Evolutionary conservation across 2,329 filamentous ascomycete species (phyloP).

Genomic region (Sclerotiophoma versabilis): DNA sequence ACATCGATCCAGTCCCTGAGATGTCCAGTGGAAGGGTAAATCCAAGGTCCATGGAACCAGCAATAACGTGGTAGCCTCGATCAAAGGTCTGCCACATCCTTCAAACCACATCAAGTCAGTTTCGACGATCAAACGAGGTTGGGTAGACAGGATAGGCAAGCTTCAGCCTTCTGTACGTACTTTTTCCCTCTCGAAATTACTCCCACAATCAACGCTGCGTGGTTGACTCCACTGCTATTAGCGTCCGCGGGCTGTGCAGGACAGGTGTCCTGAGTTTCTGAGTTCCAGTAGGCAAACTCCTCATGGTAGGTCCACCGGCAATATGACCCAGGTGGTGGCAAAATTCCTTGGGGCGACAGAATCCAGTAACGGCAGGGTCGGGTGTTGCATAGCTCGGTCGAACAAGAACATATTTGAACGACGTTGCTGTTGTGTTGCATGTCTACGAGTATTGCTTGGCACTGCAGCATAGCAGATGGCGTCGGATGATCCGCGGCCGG

Average conservation of each 20-base stretch:
- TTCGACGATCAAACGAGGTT: slow-evolving; percentile 32
- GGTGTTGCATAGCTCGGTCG: slow-evolving; percentile 26
- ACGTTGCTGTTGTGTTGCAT: slow-evolving; percentile 24
- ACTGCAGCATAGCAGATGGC: slow-evolving; percentile 24
- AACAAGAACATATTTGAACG: slow-evolving; percentile 40
- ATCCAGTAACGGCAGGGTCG: slow-evolving; percentile 18
- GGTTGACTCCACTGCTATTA: slow-evolving; percentile 15
- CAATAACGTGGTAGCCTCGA: neutral
- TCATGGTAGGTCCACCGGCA: neutral
- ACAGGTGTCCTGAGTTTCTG: neutral
- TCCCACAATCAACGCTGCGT: neutral
- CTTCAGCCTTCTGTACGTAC: slow-evolving; percentile 46
- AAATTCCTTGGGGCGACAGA: slow-evolving; percentile 1
- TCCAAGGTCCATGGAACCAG: neutral
- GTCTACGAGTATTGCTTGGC: slow-evolving; percentile 32
- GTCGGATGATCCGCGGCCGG: slow-evolving; percentile 23
- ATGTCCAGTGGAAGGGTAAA: neutral
- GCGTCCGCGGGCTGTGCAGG: slow-evolving; percentile 4
- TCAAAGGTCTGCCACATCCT: slow-evolving; percentile 24
- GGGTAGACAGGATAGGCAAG: slow-evolving; percentile 33
- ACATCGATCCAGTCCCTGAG: neutral
- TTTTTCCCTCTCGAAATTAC: slow-evolving; percentile 5
- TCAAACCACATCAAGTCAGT: slow-evolving; percentile 44
- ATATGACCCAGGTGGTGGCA: neutral
- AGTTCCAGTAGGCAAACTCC: neutral